Conservation (phyloP, 495 filamentous ascomycete species). For the Halenospora varia region DNA sequence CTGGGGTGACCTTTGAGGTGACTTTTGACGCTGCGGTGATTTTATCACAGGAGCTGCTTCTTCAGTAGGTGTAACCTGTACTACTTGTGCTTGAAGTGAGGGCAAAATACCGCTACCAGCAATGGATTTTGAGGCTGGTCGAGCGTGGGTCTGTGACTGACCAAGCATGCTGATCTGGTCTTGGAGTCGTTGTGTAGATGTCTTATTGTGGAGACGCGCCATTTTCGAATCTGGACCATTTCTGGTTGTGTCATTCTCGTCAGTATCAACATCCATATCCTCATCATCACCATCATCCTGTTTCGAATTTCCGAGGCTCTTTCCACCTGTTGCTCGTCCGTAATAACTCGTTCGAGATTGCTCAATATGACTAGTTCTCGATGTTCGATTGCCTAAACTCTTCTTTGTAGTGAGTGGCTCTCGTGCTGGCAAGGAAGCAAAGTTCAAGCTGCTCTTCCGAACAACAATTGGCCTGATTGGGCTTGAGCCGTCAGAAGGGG, state of each 20-base stretch:
- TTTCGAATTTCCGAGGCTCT: constrained; percentile 32
- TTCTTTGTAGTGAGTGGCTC: constrained; percentile 83
- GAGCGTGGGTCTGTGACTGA: constrained; percentile 59
- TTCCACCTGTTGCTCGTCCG: constrained; percentile 58
- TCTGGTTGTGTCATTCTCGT: constrained; percentile 27
- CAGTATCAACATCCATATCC: constrained; percentile 57
- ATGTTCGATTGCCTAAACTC: constrained; percentile 65
- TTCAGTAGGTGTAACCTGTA: not conserved
- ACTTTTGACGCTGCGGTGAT: constrained; percentile 33
- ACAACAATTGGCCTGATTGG: constrained; percentile 39
- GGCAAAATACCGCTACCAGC: constrained; percentile 36
- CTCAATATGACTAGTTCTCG: constrained; percentile 77
- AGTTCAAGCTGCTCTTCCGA: constrained; percentile 90
- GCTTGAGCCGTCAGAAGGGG: constrained; percentile 37
- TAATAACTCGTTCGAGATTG: constrained; percentile 60
- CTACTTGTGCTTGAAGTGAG: constrained; percentile 6
- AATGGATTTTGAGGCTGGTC: constrained; percentile 68
- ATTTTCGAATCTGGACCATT: constrained; percentile 31
- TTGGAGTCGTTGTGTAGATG: constrained; percentile 83
- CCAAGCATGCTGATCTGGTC: constrained; percentile 93
- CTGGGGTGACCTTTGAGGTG: no score
- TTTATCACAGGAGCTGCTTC: constrained; percentile 6
- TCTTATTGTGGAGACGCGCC: constrained; percentile 70
- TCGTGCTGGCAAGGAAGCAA: constrained; percentile 85
- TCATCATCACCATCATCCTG: constrained; percentile 49